Evolutionary conservation across 1,284 basidiomycete genomes (phyloP).

Genomic region (Irpex sp.): DNA sequence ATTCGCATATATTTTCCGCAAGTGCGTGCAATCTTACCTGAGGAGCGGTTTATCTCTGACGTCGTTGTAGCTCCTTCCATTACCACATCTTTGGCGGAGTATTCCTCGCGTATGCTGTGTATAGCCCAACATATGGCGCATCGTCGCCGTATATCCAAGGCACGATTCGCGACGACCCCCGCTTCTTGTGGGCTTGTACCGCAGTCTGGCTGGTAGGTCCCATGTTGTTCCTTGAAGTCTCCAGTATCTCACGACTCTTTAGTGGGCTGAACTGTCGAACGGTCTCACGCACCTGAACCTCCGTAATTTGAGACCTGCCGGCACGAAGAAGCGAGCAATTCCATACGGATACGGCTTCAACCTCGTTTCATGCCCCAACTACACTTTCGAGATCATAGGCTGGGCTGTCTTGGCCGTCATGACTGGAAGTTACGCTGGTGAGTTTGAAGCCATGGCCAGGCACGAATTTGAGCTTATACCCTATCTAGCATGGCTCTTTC

Average conservation of each 20-base stretch:
- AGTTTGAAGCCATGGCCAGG: conserved; percentile 24
- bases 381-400: conserved; percentile 86
- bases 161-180: conserved; percentile 65
- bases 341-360: conserved; percentile 88
- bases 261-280: conserved; percentile 91
- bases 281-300: conserved; percentile 81
- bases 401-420: conserved; percentile 78
- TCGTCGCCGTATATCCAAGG: conserved; percentile 60
- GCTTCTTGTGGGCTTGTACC: conserved; percentile 67
- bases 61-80: conserved; percentile 67
- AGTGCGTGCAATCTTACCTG: conserved; percentile 47
- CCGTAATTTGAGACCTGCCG: conserved; percentile 78
- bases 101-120: conserved; percentile 75
- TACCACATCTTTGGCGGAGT: conserved; percentile 86
- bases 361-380: conserved; percentile 88
- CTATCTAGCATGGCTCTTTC: conserved; percentile 63
- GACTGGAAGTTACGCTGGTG: conserved; percentile 79
- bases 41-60: neutral
- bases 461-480: neutral
- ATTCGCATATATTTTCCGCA: conserved; percentile 83
- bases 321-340: conserved; percentile 78
- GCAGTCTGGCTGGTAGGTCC: conserved; percentile 67
- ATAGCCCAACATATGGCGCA: conserved; percentile 67
- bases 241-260: neutral
- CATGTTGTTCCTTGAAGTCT: neutral